Evolutionary conservation across 1,284 basidiomycete genomes (phyloP), one percentile per base, ranked within the genome.

Genomic region (Blastosporella zonata): DNA sequence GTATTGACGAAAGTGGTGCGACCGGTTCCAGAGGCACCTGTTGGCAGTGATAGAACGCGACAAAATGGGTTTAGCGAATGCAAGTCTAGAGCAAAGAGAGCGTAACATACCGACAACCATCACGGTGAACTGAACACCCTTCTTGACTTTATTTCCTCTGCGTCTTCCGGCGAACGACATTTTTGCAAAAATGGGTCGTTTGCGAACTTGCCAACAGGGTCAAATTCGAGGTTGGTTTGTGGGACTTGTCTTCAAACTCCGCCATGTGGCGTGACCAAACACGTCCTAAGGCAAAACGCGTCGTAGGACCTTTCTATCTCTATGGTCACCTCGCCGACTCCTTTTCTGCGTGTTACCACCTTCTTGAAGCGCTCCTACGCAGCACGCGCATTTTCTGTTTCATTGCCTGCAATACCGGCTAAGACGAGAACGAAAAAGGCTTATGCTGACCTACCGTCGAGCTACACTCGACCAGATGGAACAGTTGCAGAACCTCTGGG

Each of bases 1-100:
- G 94, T 98, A 77, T 98, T 98, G 65, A 97, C 93, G 66, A 98
- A 97, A 45, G 95, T 98, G 52, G 95, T 97, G 51, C 94, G 90
- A 48, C 95, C 95, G 50, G 93, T 94, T 43, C 95, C 95, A 67
- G 93, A 96, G 48, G 93, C 90, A 75, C 94, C 95, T 93, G 59
- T 49, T 27, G 40, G 23, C 31, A 39, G 40, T 36, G 40, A 9
- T 27, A 38, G 47, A 48, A 53, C 47, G 46, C 50, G 51, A 48
- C 23, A 29, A 48, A 51, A 49, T 50, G 51, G 35, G 54, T 56
- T 56, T 53, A 57, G 58, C 52, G 13, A 52, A 45, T n/a, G n/a
- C n/a, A 39, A 21, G 45, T 35, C 22, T 28, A 50, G 35, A 37
- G 36, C 38, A 44, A 8, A 57, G 43, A 48, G 25, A 56, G 47